A percentile compares a stretch with the other conserved stretches of the same genome.
Evolutionary conservation across 1,284 basidiomycete genomes (phyloP).

Genomic region (Microbotryum scabiosae): DNA sequence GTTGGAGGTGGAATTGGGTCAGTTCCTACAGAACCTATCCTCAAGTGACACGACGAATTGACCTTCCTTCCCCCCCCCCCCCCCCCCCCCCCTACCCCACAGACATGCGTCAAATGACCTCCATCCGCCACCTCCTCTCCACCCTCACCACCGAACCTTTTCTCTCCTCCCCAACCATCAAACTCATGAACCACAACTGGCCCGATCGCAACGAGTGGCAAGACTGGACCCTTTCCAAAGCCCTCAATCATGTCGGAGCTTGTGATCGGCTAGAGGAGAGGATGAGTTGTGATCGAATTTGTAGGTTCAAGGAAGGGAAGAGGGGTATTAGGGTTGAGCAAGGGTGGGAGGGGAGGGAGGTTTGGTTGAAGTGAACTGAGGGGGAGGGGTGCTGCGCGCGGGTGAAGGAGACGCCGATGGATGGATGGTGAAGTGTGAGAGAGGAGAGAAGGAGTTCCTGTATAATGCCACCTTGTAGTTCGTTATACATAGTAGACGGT

Average conservation of each 20-base stretch:
- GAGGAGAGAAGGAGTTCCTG: too few relatives aligned
- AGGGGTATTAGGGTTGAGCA: background rate
- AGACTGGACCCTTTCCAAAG: background rate
- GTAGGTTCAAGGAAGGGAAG: constrained; percentile 3
- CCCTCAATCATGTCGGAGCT: constrained; percentile 2
- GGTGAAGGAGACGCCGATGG: too few relatives aligned
- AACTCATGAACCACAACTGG: constrained; percentile 8
- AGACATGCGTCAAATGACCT: constrained; percentile 14
- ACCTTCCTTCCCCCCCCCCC: too few relatives aligned
- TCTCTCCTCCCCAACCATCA: background rate
- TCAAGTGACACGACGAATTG: too few relatives aligned
- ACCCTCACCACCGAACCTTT: constrained; percentile 1
- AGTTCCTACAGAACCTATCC: background rate
- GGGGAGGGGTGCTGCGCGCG: too few relatives aligned
- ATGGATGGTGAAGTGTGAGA: too few relatives aligned
- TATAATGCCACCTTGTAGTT: too few relatives aligned
- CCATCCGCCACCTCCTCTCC: background rate
- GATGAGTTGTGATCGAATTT: constrained; percentile 15
- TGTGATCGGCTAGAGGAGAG: constrained; percentile 11
- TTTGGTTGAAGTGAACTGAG: background rate
- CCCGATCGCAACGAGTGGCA: constrained; percentile 4
- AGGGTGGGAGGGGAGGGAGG: background rate
- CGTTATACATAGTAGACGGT: too few relatives aligned
- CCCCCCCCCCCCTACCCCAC: too few relatives aligned
- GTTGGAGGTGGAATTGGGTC: constrained; percentile 13